These are phyloP conservation scores for Pluteus cervinus DNA, from an alignment of 768 basidiomycete species.

Conservation along the genomic window DNA sequence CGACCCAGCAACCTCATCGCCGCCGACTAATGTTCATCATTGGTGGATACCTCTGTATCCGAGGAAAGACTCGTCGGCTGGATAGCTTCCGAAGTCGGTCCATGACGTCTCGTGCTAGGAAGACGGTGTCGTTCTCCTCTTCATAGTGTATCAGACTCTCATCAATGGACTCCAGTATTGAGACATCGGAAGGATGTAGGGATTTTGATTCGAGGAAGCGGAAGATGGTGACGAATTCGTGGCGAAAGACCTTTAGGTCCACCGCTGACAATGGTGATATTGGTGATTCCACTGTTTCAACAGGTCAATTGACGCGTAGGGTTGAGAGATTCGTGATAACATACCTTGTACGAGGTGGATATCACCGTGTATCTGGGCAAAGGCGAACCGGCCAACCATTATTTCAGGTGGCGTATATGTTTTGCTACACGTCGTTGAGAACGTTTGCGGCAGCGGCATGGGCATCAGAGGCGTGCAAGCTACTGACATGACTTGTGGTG, in stretches of 20 bases:
- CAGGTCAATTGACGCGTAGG: constrained; percentile 4
- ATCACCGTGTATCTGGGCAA: constrained; percentile 51
- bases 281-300: constrained; percentile 26
- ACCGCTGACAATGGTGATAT: constrained; percentile 38
- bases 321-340: constrained; percentile 22
- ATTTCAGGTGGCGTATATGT: too few species aligned
- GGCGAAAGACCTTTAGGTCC: constrained; percentile 49
- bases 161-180: constrained; percentile 45
- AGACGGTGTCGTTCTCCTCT: constrained; percentile 53
- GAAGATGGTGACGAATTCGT: constrained; percentile 63
- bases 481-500: too few species aligned
- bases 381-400: too few species aligned
- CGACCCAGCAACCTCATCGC: constrained; percentile 30
- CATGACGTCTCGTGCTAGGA: constrained; percentile 48
- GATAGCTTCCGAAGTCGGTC: constrained; percentile 36
- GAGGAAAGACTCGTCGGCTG: too few species aligned
- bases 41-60: too few species aligned
- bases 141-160: constrained; percentile 46
- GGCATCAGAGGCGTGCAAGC: too few species aligned
- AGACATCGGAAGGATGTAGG: constrained; percentile 44
- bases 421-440: too few species aligned
- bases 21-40: too few species aligned
- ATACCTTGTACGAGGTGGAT: constrained; percentile 60
- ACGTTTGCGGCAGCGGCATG: too few species aligned
- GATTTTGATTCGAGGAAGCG: constrained; percentile 41